phyloP scores from a whole-genome alignment of 2,329 filamentous ascomycete species.

The Calonectria naviculata region DNA sequence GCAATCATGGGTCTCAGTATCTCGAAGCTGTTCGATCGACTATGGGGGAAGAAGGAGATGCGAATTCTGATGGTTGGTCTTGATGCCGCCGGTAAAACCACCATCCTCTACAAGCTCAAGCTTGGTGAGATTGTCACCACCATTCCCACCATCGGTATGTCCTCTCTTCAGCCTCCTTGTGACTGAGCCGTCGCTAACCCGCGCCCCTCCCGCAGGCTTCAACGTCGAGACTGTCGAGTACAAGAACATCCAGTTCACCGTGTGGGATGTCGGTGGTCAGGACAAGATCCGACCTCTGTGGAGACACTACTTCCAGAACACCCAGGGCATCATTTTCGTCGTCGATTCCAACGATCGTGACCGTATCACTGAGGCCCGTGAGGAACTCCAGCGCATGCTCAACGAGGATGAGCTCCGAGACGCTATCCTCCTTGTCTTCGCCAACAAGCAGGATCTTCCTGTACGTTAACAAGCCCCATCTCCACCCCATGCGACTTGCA shows the following conservation, averaged over 20 bases:
- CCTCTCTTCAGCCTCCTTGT: not conserved
- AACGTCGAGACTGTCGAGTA: slow-evolving; percentile 99
- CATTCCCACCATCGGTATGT: slow-evolving; percentile 93
- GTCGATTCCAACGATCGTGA: slow-evolving; percentile 99
- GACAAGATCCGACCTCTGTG: slow-evolving; percentile 99
- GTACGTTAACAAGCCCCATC: slow-evolving; percentile 66
- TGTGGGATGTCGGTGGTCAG: slow-evolving; percentile 99
- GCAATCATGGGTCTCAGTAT: slow-evolving; percentile 97
- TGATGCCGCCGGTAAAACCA: slow-evolving; percentile 99
- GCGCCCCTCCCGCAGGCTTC: slow-evolving; percentile 75
- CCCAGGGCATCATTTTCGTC: slow-evolving; percentile 99
- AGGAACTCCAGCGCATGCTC: slow-evolving; percentile 97
- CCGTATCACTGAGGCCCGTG: slow-evolving; percentile 95
- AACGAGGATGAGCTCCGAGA: slow-evolving; percentile 99
- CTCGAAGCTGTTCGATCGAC: slow-evolving; percentile 94
- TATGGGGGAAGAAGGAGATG: slow-evolving; percentile 99
- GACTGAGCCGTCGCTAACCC: slow-evolving; percentile 34
- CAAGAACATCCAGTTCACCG: slow-evolving; percentile 99
- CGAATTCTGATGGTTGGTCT: slow-evolving; percentile 99
- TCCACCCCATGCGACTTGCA: slow-evolving; percentile 13
- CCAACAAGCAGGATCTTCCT: slow-evolving; percentile 99
- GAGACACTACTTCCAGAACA: slow-evolving; percentile 99
- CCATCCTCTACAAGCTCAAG: slow-evolving; percentile 99
- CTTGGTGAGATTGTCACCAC: slow-evolving; percentile 99
- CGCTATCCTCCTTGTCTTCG: slow-evolving; percentile 95